Evolutionary conservation across 192 early-diverging fungal genomes (phyloP), one percentile per base, ranked within the genome.

Genomic region (Coemansia sp.): DNA sequence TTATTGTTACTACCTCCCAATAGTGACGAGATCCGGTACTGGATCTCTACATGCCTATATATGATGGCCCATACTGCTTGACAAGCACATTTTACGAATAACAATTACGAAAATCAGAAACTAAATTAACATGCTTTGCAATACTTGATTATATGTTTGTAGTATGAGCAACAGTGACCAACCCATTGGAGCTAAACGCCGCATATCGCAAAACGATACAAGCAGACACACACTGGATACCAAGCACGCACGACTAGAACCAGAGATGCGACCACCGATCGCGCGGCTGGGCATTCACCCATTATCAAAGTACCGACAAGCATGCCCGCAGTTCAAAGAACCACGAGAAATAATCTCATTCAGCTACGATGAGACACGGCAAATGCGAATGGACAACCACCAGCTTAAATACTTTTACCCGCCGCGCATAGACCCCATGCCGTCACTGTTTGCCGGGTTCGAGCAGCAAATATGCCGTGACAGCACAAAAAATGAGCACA

Each of bases 401-500:
- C 67, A 75, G 65, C 61, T 82, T 37, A 80, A 70, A 45, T 82
- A 75, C 62, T 80, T 56, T 50, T 27, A 43, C 48, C 47, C 62
- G 22, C 70, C 75, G 2, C n/a, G 21, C 10, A 37, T 62, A 12
- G 48, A 62, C 22, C 59, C 72, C 2, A 63, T 71, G 11, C 82
- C 80, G 11, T 81, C 86, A 49, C 76, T 94, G 5, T 85, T 85
- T 9, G 72, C 72, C 41, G 92, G 93, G 0, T 89, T 87, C 65
- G 86, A 92, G 9, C 66, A 83, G 8, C 92, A 88, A 62, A 85
- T 92, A 11, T 54, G 75, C 45, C 86, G 93, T 9, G 87, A 89
- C 60, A 41, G 62, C 4, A 64, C 62, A 7, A 60, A 82, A 3
- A 76, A 83, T 54, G 96, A 95, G 57, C 90, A 92, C 56, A 82